Base-by-base conservation (phyloP, 2,329 filamentous ascomycete species). In the Cadophora sp. region DNA sequence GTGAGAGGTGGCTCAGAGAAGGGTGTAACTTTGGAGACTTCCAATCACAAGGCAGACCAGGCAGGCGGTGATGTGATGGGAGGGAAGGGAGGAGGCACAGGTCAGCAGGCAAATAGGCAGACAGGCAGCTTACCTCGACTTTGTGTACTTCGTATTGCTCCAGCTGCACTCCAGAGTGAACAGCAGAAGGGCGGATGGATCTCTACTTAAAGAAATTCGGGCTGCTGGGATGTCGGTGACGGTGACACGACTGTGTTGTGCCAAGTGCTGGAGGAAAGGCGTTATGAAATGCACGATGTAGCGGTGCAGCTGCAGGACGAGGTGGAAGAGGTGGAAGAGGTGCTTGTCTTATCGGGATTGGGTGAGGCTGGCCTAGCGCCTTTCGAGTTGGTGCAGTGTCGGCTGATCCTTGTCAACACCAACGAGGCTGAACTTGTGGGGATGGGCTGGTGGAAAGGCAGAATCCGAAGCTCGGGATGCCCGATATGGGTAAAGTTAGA, bases 151-250 rank as follows among this genome's bases (percentile, higher is more conserved):
- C 14, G 61, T 55, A 39, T 58, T 48, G 22, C 14, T 30, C 22
- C 22, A 51, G 27, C 50, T 43, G 48, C 20, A 55, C 24, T 45
- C 20, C 30, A n/a, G 27, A 36, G 43, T 22, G 30, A 59, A 22
- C 30, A 43, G 59, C 41, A 22, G 24, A 58, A 64, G 11, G 47
- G 67, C 56, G 59, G 64, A 60, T 36, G 36, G 33, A 24, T 39
- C 20, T 48, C 39, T 59, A 65, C 36, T 64, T 64, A 59, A 55
- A 45, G 33, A 39, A 39, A 41, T 61, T n/a, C 56, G 55, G 64
- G 24, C 39, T 24, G 50, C 63, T 53, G 63, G 60, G 61, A 59
- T 64, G 43, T 69, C 59, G 65, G 67, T 66, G 61, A 64, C 67
- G 60, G 48, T 56, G 47, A 47, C 43, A 59, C 45, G 43, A 56